These are phyloP conservation scores for Asparagopsis taxiformis DNA, from an alignment of 31 red algal genomes.

Conservation along the genomic window DNA sequence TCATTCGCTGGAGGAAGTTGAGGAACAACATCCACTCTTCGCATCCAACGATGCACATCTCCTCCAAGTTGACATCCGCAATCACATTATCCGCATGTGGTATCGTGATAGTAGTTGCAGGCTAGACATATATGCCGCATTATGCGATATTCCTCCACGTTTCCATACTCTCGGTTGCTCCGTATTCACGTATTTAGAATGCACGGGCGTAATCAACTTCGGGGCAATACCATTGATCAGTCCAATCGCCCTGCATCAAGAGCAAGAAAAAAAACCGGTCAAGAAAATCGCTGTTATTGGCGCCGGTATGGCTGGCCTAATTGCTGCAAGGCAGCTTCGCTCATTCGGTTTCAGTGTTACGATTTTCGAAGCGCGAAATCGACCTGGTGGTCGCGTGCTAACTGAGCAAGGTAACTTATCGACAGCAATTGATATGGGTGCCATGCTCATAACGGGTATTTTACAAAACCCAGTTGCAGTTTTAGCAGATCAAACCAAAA, in stretches of 20 bases:
- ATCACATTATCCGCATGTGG: constrained; percentile 94
- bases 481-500: constrained; percentile 60
- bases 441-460: constrained; percentile 91
- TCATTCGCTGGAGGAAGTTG: constrained; percentile 53
- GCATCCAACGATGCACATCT: constrained; percentile 15
- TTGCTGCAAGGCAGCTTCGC: constrained; percentile 74
- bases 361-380: constrained; percentile 68
- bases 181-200: constrained; percentile 69
- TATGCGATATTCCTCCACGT: constrained; percentile 37
- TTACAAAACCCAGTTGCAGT: constrained; percentile 79
- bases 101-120: constrained; percentile 48
- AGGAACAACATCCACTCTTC: constrained; percentile 53
- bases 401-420: constrained; percentile 37
- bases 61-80: constrained; percentile 80
- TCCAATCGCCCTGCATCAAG: constrained; percentile 2
- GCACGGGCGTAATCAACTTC: constrained; percentile 78
- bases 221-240: constrained; percentile 48
- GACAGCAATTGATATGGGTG: constrained; percentile 78
- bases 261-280: background rate
- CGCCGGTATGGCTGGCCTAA: constrained; percentile 85
- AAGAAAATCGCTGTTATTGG: constrained; percentile 72
- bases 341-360: constrained; percentile 67
- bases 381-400: constrained; percentile 78
- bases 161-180: constrained; percentile 40
- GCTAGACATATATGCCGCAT: constrained; percentile 22